Evolutionary conservation across 2,329 filamentous ascomycete genomes (phyloP), one percentile per base, ranked within the genome.

Genomic region (Aspergillus awamori): DNA sequence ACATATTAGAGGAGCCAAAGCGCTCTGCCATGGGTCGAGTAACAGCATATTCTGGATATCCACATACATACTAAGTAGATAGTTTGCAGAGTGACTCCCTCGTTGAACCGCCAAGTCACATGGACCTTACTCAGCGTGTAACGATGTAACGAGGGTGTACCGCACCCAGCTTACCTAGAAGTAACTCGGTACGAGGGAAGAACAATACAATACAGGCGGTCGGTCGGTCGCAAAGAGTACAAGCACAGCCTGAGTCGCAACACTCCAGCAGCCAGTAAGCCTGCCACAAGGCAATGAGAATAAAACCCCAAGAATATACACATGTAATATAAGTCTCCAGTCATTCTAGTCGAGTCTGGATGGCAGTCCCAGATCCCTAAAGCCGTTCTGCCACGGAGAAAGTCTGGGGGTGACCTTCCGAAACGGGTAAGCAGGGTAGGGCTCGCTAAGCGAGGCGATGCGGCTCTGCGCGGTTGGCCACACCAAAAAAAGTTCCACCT

Each of bases 361-460:
- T 24, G 8, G 22, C 20, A 45, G 20, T 45, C 20, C 10, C 11
- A 8, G 20, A 15, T 22, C 17, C 5, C 41, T 5, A 24, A 20
- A 45, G 20, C 20, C 20, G 41, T 11, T 22, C 11, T 20, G n/a
- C n/a, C 17, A 22, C 41, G 4, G 22, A n/a, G 24, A 51, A 51
- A 51, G 26, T 28, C 47, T 30, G 47, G 51, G 39, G 53, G 57
- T 20, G 62, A 64, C 64, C 62, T 67, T 67, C 72, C 69, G 52
- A 49, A 71, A 69, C 41, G 20, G 68, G 72, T 56, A 67, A 63
- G 62, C 60, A 73, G 69, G 69, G 72, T 77, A 77, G 75, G 73
- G 76, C 73, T 77, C 74, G 76, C 76, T 79, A 78, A 79, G 77
- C 77, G 76, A 79, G 73, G 70, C 73, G 71, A 69, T 74, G 71